Conservation (phyloP, 2,329 filamentous ascomycete species). For the Byssoonygena ceratinophila region DNA sequence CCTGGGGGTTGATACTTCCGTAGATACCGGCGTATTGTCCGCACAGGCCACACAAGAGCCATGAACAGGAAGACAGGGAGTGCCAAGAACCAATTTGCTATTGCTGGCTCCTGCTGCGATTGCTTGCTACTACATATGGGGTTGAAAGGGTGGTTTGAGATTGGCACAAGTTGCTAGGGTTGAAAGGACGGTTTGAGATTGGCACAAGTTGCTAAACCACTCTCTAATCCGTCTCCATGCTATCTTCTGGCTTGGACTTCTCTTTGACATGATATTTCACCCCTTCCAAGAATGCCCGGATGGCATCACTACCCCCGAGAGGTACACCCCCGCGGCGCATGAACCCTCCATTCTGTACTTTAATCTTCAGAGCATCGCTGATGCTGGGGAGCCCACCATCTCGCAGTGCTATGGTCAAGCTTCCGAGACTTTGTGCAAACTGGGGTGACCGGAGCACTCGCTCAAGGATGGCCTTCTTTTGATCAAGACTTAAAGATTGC, state of each 20-base stretch:
- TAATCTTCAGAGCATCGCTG: constrained; percentile 70
- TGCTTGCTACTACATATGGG: too few relatives aligned
- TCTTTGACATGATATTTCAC: constrained; percentile 69
- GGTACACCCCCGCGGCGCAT: constrained; percentile 69
- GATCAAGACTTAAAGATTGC: constrained; percentile 57
- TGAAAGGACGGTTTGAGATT: neutral
- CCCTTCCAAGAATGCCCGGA: constrained; percentile 84
- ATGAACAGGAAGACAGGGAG: too few relatives aligned
- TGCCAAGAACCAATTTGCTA: too few relatives aligned
- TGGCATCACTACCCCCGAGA: constrained; percentile 74
- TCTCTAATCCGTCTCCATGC: constrained; percentile 38
- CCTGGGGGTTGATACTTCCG: too few relatives aligned
- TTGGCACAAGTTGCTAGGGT: too few relatives aligned
- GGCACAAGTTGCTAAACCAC: neutral
- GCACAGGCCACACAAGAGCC: too few relatives aligned
- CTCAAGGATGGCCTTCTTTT: constrained; percentile 72
- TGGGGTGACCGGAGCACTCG: constrained; percentile 82
- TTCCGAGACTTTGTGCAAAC: constrained; percentile 74
- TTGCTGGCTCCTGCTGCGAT: too few relatives aligned
- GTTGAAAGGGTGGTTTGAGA: too few relatives aligned
- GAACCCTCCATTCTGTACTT: constrained; percentile 74
- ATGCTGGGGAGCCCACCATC: constrained; percentile 87
- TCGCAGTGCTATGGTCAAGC: constrained; percentile 73
- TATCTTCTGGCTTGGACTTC: constrained; percentile 25
- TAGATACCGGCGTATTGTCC: too few relatives aligned